phyloP scores from a whole-genome alignment of 2,329 filamentous ascomycete genomes.

The Dothideomycetes sp. region DNA sequence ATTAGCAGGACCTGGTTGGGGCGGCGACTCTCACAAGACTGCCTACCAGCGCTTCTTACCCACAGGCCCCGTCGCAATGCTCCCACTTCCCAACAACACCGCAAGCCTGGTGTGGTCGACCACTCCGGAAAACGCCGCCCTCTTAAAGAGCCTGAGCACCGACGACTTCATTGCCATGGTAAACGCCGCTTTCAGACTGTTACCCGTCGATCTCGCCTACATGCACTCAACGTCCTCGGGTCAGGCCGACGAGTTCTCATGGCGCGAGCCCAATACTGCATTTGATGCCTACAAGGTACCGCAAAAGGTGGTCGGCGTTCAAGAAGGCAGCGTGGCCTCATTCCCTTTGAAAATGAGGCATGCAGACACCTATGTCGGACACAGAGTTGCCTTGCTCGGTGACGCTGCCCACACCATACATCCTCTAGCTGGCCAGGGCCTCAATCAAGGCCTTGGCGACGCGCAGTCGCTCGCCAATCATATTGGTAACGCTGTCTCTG shows the following conservation, averaged over 20 bases:
- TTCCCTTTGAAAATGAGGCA: slow-evolving; percentile 89
- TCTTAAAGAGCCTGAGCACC: slow-evolving; percentile 63
- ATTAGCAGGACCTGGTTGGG: slow-evolving; percentile 44
- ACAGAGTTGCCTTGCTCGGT: slow-evolving; percentile 83
- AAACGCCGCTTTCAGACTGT: slow-evolving; percentile 83
- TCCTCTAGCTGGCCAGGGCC: slow-evolving; percentile 83
- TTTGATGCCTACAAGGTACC: slow-evolving; percentile 39
- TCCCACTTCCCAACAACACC: slow-evolving; percentile 74
- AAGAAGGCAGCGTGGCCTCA: slow-evolving; percentile 69
- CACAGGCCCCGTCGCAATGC: slow-evolving; percentile 79
- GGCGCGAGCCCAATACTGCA: slow-evolving; percentile 65
- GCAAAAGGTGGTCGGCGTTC: slow-evolving; percentile 56
- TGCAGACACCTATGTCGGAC: slow-evolving; percentile 83
- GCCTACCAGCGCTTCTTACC: slow-evolving; percentile 95
- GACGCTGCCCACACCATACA: slow-evolving; percentile 95
- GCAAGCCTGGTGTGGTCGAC: slow-evolving; percentile 94
- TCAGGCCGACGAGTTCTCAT: slow-evolving; percentile 64
- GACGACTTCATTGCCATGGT: slow-evolving; percentile 76
- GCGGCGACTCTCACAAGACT: slow-evolving; percentile 33
- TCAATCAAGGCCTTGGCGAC: slow-evolving; percentile 89
- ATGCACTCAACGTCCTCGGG: slow-evolving; percentile 53
- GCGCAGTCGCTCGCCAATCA: slow-evolving; percentile 65
- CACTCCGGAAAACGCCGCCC: slow-evolving; percentile 64
- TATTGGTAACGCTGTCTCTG: slow-evolving; percentile 64
- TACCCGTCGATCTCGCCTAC: slow-evolving; percentile 67